A percentile compares a stretch with the other conserved stretches of the same genome.
These are phyloP conservation scores for Sinapis alba DNA, from an alignment of 441 rosid species.

Conservation along the genomic window DNA sequence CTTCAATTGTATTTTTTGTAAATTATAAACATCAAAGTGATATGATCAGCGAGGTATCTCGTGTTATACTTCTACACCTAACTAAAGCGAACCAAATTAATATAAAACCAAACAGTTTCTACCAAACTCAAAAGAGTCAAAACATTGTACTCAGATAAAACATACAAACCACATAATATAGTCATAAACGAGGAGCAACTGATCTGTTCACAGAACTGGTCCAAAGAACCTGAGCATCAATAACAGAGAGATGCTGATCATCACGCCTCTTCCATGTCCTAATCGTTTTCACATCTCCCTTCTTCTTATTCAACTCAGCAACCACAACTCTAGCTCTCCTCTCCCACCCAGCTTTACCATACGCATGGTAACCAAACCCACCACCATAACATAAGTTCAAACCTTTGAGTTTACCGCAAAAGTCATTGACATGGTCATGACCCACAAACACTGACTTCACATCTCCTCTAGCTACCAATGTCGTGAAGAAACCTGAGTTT, in stretches of 20 bases:
- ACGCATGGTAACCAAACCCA: neutral
- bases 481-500: neutral
- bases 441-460: neutral
- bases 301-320: neutral
- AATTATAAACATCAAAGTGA: no score
- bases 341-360: slow-evolving; percentile 3
- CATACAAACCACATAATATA: neutral
- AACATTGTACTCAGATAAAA: neutral
- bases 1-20: neutral
- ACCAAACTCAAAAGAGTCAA: neutral
- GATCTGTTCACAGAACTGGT: neutral
- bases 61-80: neutral
- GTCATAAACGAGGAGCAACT: neutral
- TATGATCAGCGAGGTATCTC: no score
- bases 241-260: neutral
- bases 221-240: neutral
- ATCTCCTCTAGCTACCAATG: neutral
- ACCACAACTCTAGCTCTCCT: neutral
- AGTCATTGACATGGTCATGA: neutral
- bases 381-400: neutral
- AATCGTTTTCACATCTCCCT: neutral
- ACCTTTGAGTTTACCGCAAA: neutral
- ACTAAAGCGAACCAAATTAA: neutral
- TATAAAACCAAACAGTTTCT: neutral
- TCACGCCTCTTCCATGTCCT: neutral